Conservation (phyloP, 805 yeast genomes). For the Metschnikowia shivogae region DNA sequence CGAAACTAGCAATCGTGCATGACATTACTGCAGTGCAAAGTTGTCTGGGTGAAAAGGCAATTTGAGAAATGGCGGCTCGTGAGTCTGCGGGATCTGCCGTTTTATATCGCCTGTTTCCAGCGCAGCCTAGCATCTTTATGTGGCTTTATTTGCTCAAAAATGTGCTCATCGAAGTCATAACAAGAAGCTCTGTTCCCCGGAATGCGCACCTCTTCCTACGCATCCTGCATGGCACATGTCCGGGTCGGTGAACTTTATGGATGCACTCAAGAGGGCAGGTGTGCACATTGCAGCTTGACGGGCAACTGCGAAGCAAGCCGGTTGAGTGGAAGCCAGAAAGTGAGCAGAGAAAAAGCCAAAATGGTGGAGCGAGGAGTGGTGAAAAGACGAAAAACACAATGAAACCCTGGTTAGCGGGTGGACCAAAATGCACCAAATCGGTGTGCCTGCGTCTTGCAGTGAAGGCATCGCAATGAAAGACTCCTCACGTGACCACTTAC, state of each 20-base stretch:
- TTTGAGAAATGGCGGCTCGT: background rate
- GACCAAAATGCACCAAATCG: too few species aligned
- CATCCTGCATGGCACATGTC: background rate
- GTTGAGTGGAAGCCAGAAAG: too few species aligned
- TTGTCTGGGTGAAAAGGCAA: too few species aligned
- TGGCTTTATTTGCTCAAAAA: background rate
- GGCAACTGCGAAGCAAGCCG: too few species aligned
- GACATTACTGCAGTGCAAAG: background rate
- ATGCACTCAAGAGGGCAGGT: too few species aligned
- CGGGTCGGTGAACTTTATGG: background rate
- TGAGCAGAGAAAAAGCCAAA: too few species aligned
- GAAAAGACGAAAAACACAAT: too few species aligned
- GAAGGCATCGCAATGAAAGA: too few species aligned
- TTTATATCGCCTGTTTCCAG: background rate
- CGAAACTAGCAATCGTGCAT: slow-evolving; percentile 1
- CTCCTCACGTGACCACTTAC: background rate
- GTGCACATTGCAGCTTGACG: too few species aligned
- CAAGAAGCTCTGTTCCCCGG: background rate
- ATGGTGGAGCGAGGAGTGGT: too few species aligned
- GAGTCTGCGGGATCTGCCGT: background rate
- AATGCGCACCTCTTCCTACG: background rate
- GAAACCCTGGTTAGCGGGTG: too few species aligned
- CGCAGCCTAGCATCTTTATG: background rate
- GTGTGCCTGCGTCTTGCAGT: too few species aligned
- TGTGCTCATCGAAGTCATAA: background rate